A percentile compares a stretch with the other conserved stretches of the same genome.
Evolutionary conservation across 2,329 filamentous ascomycete genomes (phyloP).

Genomic region (Phaeophleospora eucalypticola): DNA sequence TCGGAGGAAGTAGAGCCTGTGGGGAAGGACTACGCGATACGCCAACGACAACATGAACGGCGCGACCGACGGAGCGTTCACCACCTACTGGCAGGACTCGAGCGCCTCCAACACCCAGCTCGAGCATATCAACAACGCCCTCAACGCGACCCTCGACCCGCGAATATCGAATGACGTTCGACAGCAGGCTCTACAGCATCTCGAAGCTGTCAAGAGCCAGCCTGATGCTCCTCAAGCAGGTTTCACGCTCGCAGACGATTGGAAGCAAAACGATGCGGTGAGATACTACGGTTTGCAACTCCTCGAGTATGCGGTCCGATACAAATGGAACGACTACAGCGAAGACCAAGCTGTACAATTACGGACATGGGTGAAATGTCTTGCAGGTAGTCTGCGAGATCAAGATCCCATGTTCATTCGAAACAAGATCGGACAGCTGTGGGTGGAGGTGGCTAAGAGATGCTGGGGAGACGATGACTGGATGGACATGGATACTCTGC

Average conservation of each 20-base stretch:
- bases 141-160: slow-evolving; percentile 82
- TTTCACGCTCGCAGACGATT: slow-evolving; percentile 74
- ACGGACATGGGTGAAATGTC: slow-evolving; percentile 70
- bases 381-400: slow-evolving; percentile 66
- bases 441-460: slow-evolving; percentile 91
- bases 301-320: slow-evolving; percentile 82
- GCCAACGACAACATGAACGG: slow-evolving; percentile 10
- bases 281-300: slow-evolving; percentile 92
- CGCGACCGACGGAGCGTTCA: slow-evolving; percentile 16
- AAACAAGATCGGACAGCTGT: slow-evolving; percentile 91
- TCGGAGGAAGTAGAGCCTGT: background rate
- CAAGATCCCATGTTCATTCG: slow-evolving; percentile 77
- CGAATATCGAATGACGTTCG: slow-evolving; percentile 76
- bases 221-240: slow-evolving; percentile 79
- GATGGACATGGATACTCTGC: slow-evolving; percentile 86
- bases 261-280: slow-evolving; percentile 70
- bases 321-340: slow-evolving; percentile 73
- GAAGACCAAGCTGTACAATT: slow-evolving; percentile 64
- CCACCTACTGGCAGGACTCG: slow-evolving; percentile 19
- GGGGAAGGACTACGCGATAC: background rate
- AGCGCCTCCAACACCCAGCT: slow-evolving; percentile 36
- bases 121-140: slow-evolving; percentile 72
- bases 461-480: slow-evolving; percentile 82
- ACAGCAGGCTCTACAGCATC: slow-evolving; percentile 75
- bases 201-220: slow-evolving; percentile 79